A percentile compares a stretch with the other conserved stretches of the same genome.
Conservation (phyloP, 1,139 yeast genomes). For the Wickerhamiella infanticola region DNA sequence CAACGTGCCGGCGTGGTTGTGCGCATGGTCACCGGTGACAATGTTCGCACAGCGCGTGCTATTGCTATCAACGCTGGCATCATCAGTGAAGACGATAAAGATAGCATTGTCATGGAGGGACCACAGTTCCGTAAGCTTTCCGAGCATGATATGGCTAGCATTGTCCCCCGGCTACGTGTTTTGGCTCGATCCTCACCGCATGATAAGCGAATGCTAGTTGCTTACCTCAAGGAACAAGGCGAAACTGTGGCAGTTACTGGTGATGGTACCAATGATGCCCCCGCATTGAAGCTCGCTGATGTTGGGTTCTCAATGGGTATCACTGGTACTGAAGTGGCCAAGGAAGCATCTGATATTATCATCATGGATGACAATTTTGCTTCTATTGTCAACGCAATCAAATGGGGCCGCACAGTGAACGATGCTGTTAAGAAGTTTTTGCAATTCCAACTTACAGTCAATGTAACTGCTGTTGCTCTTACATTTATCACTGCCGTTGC, state of each 20-base stretch:
- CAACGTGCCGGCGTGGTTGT: constrained; percentile 84
- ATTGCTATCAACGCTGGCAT: constrained; percentile 81
- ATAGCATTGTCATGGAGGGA: constrained; percentile 76
- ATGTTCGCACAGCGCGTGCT: constrained; percentile 75
- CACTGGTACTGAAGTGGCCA: constrained; percentile 85
- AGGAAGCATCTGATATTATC: constrained; percentile 90
- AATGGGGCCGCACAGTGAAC: constrained; percentile 98
- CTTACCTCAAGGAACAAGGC: constrained; percentile 60
- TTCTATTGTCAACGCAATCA: constrained; percentile 92
- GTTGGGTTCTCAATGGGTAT: constrained; percentile 93
- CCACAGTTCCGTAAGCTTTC: constrained; percentile 64
- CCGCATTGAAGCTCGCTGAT: constrained; percentile 83
- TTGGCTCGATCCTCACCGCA: constrained; percentile 93
- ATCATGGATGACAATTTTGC: constrained; percentile 91
- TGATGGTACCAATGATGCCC: constrained; percentile 95
- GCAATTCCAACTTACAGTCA: constrained; percentile 92
- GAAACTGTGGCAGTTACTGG: constrained; percentile 98
- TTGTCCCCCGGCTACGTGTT: constrained; percentile 64
- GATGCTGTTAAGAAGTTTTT: constrained; percentile 87
- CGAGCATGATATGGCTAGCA: constrained; percentile 37
- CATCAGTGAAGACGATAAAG: constrained; percentile 29
- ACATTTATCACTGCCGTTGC: constrained; percentile 93
- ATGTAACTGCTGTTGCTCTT: constrained; percentile 82
- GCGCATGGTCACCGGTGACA: constrained; percentile 97
- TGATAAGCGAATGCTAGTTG: constrained; percentile 77